Percentiles rank a stretch among this genome's conserved stretches.
These are phyloP conservation scores for Puya raimondii DNA, from an alignment of 176 grass and related monocot species.

Conservation along the genomic window DNA sequence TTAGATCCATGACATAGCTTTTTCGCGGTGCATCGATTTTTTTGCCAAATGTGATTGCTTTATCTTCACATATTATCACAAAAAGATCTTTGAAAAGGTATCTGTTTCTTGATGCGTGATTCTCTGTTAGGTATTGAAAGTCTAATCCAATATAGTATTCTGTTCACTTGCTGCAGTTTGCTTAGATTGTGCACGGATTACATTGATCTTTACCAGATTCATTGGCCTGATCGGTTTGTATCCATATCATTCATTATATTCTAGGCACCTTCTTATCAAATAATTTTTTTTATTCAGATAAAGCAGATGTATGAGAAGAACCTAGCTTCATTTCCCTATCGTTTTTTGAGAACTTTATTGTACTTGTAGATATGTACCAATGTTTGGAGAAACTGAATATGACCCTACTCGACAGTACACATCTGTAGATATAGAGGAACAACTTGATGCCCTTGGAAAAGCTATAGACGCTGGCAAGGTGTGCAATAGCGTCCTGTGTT, in stretches of 20 bases:
- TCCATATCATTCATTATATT: constrained; percentile 6
- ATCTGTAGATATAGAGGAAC: constrained; percentile 62
- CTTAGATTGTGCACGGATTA: constrained; percentile 53
- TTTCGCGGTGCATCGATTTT: too few relatives aligned
- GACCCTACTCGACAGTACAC: constrained; percentile 45
- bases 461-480: constrained; percentile 71
- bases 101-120: too few relatives aligned
- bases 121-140: too few relatives aligned
- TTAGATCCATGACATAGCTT: too few relatives aligned
- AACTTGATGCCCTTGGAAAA: constrained; percentile 64
- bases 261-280: neutral
- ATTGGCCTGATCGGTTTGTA: constrained; percentile 88
- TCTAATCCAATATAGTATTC: neutral
- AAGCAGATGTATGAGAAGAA: neutral
- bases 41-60: too few relatives aligned
- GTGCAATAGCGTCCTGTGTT: constrained; percentile 1
- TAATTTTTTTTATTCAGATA: neutral
- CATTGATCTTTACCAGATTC: constrained; percentile 94
- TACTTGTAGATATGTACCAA: constrained; percentile 59
- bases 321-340: neutral
- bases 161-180: constrained; percentile 38
- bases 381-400: constrained; percentile 93
- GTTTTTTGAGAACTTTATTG: neutral
- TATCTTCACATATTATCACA: too few relatives aligned
- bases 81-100: too few relatives aligned